Base-by-base conservation (phyloP, 2,329 filamentous ascomycete genomes). In the Diplodia sapinea region DNA sequence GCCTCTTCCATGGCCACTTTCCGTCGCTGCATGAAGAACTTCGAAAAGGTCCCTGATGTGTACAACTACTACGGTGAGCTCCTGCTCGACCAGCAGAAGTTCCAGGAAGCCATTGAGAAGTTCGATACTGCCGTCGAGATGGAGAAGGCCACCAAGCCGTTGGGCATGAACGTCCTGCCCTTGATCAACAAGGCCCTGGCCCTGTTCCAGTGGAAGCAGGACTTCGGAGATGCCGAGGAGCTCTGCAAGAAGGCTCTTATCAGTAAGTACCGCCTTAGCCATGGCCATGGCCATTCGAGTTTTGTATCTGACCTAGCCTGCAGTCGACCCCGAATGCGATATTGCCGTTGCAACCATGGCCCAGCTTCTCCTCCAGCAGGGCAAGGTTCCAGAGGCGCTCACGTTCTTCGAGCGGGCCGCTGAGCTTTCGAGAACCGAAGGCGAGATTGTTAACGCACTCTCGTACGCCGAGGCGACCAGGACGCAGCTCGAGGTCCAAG, bases 1-100 rank as follows among this genome's bases (percentile, higher is more conserved):
- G 95, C 95, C 8, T 97, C 94, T 9, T 97, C 94, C 56, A 98
- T 98, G 93, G 94, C 95, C 43, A 99, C 95, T 6, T 98, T 99
- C 89, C 89, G 94, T 74, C 88, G 94, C 71, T 97, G 93, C 81
- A 94, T 97, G 80, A 99, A 98, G 89, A 97, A 97, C 83, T 99
- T 99, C 77, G 91, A 93, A 76, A 92, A 94, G 78, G 92, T 96
- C 12, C 94, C 94, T 6, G 95, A 99, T 77, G 95, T 98, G 50
- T 99, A 98, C 86, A 99, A 99, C 86, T 99, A 99, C 87, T 98
- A 97, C 76, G 95, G 95, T 75, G 95, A 99, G 83, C 87, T 99
- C 67, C 86, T 99, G 68, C 89, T 99, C 65, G 95, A 99, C 84
- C 95, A 98, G 84, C 90, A 93, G 81, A 97, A 97, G 81, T 98